These are phyloP conservation scores for Arctostaphylos glauca DNA, from an alignment of 148 eudicot genomes.

Conservation along the genomic window DNA sequence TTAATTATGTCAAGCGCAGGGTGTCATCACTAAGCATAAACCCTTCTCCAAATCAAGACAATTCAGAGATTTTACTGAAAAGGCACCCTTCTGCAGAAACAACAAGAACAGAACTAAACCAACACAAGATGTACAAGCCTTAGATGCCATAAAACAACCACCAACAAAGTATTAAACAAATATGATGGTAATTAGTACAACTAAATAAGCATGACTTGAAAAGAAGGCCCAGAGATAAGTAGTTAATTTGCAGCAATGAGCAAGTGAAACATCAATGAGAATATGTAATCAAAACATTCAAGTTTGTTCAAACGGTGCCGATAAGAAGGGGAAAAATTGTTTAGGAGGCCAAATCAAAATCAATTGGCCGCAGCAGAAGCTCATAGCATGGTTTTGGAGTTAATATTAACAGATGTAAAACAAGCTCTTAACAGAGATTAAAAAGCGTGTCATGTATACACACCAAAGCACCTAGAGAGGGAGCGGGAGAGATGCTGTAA, in stretches of 20 bases:
- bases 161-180: background rate
- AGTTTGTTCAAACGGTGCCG: background rate
- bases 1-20: background rate
- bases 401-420: too few species aligned
- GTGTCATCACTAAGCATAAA: background rate
- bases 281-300: background rate
- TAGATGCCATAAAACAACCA: background rate
- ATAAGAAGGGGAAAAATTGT: background rate
- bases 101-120: background rate
- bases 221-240: background rate
- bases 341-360: too few species aligned
- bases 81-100: background rate
- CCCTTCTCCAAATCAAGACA: background rate
- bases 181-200: background rate
- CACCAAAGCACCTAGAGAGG: background rate
- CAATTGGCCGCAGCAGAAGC: too few species aligned
- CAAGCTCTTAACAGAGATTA: background rate
- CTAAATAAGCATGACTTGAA: background rate
- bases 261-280: background rate
- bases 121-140: background rate
- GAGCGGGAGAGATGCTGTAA: background rate
- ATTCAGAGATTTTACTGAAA: background rate
- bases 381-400: too few species aligned
- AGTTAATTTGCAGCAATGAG: background rate
- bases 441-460: background rate